phyloP scores from a whole-genome alignment of 495 filamentous ascomycete genomes.

The Aspergillus conjunctus region DNA sequence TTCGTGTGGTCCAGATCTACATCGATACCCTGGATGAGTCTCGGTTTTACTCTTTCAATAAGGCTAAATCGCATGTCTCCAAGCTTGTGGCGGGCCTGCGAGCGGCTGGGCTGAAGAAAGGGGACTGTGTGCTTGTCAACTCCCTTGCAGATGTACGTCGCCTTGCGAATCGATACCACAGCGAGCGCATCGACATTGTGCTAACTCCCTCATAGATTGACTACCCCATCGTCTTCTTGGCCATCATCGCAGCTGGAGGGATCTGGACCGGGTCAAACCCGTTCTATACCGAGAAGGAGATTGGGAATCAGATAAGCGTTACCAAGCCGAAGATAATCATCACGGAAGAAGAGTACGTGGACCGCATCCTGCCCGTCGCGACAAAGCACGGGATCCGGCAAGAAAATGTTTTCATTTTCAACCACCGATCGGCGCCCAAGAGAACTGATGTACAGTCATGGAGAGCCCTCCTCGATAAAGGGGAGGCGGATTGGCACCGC shows the following conservation, averaged over 20 bases:
- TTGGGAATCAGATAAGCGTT: not conserved
- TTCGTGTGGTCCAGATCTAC: not conserved
- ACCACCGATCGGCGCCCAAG: not conserved
- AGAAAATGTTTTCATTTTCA: not conserved
- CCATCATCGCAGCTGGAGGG: not conserved
- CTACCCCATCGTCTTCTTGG: not conserved
- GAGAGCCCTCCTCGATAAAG: not conserved
- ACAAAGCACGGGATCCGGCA: not conserved
- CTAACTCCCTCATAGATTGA: not conserved
- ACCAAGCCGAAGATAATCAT: not conserved
- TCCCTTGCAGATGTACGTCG: not conserved
- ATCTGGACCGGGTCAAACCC: not conserved
- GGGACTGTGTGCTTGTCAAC: not conserved
- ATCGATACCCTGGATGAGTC: not conserved
- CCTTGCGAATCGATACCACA: not conserved
- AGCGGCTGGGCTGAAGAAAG: not conserved
- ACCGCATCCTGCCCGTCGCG: not conserved
- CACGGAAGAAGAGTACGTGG: not conserved
- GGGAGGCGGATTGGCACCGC: not conserved
- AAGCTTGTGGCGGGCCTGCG: not conserved
- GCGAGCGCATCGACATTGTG: not conserved
- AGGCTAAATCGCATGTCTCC: not conserved
- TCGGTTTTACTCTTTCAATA: not conserved
- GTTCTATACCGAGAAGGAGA: not conserved
- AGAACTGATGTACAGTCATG: not conserved